Evolutionary conservation across 148 eudicot species (phyloP).

Genomic region (Polygonum aviculare): DNA sequence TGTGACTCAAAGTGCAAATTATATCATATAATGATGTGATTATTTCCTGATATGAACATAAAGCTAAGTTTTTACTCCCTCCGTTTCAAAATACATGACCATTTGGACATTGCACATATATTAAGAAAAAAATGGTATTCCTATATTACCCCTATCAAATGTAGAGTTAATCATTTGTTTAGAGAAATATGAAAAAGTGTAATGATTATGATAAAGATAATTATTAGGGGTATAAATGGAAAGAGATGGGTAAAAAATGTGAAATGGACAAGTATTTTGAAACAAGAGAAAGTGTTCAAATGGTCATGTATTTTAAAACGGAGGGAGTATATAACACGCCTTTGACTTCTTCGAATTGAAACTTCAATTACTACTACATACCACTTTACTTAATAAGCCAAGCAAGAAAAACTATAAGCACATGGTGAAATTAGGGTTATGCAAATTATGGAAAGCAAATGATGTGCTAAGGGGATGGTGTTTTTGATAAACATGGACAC

Average conservation of each 20-base stretch:
- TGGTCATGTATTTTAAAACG: no score
- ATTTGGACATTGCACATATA: no score
- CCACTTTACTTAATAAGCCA: not conserved
- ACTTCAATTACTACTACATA: not conserved
- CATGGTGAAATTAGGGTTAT: not conserved
- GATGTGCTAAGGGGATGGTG: not conserved
- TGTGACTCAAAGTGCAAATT: not conserved
- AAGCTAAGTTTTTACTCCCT: not conserved
- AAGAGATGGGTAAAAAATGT: no score
- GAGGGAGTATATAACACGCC: not conserved
- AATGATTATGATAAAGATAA: no score
- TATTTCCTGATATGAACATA: not conserved
- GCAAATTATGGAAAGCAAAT: not conserved
- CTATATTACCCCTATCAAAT: no score
- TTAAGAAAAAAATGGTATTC: no score
- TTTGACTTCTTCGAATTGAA: not conserved
- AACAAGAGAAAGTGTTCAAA: no score
- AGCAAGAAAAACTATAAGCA: not conserved
- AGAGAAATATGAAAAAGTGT: no score
- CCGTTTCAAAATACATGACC: no score
- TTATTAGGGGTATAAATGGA: no score
- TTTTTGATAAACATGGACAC: conserved; percentile 3
- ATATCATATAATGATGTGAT: not conserved
- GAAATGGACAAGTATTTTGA: no score
- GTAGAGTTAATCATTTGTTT: no score